Evolutionary conservation across 208 protist species (phyloP).

Genomic region (Crithidia acanthocephali): DNA sequence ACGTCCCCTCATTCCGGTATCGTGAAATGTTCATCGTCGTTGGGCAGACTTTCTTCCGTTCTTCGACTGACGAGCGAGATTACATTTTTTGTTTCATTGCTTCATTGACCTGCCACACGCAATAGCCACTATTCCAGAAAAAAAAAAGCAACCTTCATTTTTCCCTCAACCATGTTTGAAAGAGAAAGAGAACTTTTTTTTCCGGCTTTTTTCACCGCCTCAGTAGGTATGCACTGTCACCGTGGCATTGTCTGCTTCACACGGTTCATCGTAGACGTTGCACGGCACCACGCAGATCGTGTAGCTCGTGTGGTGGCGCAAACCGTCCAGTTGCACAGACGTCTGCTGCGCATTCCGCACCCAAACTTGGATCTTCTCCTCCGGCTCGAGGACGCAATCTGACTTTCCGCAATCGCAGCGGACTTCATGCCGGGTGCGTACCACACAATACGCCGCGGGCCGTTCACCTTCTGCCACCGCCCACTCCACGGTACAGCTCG

Average conservation of each 20-base stretch:
- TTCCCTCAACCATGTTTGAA: no score
- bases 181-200: no score
- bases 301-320: conserved; percentile 13
- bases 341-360: conserved; percentile 7
- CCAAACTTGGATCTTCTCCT: neutral
- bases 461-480: conserved; percentile 3
- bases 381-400: neutral
- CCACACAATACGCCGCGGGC: conserved; percentile 9
- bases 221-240: conserved; percentile 19
- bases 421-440: neutral
- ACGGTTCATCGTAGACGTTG: conserved; percentile 19
- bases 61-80: no score
- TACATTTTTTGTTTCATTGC: no score
- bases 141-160: no score
- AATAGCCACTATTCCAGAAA: no score
- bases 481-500: conserved; percentile 7
- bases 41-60: no score
- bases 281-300: conserved; percentile 17
- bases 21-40: no score
- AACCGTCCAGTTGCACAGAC: neutral
- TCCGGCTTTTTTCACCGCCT: neutral
- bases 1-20: no score
- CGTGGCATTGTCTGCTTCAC: conserved; percentile 11
- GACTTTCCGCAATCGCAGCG: neutral
- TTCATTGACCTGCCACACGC: no score